Base-by-base conservation (phyloP, 768 basidiomycete genomes). In the Phanerodontia chrysosporium region DNA sequence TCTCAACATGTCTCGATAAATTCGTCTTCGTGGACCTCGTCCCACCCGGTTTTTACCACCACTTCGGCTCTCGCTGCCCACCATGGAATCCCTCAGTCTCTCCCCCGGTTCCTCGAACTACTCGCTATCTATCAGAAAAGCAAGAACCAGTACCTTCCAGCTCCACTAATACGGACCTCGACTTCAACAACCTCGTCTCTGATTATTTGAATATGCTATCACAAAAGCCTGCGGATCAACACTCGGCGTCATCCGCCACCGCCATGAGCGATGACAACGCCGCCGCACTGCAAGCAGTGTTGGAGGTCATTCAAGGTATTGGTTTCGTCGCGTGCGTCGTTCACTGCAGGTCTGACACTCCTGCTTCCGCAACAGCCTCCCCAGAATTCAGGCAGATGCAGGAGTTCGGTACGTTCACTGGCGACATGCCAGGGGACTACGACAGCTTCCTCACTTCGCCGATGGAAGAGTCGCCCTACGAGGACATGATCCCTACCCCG, bases 81-180 rank as follows among this genome's bases (percentile, higher is more conserved):
- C 59, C 84, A 90, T 89, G 89, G 88, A 74, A 83, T 90, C 69
- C 89, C 89, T 60, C 81, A 84, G 64, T 80, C 78, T 62, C 72
- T 91, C 89, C 89, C 48, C 83, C 83, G 54, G 82, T 83, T 57
- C 89, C 89, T 61, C 80, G 83, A 55, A 83, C 83, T 70, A 78
- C 76, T 64, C 78, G 80, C 58, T 78, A 71, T 67, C 75, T 73
- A 71, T 56, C 70, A 65, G 63, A 66, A 52, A 68, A 76, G 62
- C 72, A 63, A 68, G 74, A 65, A 44, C 69, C 66, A 66, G 73
- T 58, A 64, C 52, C 60, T 30, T 61, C 66, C 48, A 74, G 57
- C 57, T 59, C 59, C 21, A 66, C 68, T 45, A 64, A 75, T 53
- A 63, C 76, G 59, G 80, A 85, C 66, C 80, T 82, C 67, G 63